Evolutionary conservation across 2,329 filamentous ascomycete species (phyloP), one percentile per base, ranked within the genome.

Genomic region (Hypoxylon rubiginosum): DNA sequence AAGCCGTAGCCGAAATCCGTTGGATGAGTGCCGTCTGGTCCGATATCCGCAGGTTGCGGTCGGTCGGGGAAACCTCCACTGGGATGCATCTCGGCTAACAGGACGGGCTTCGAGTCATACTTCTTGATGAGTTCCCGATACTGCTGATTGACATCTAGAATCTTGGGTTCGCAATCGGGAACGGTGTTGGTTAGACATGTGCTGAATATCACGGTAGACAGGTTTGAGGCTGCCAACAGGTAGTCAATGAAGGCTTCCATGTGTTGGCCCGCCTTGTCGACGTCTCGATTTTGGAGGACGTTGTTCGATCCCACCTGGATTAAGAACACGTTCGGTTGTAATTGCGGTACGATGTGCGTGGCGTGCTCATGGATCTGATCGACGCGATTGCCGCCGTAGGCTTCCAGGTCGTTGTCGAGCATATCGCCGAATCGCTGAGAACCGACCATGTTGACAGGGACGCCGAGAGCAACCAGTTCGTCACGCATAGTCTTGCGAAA

Each of bases 241-340:
- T 77, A 77, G 49, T 76, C 65, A 53, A 78, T 71, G 49, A 78
- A 69, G 15, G 68, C 57, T 43, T 71, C 70, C 70, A 78, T 70
- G 19, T 75, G 58, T 21, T 58, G 41, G 26, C 73, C 72, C 1
- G 74, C 70, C 49, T 71, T 68, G 46, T 73, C 64, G 28, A 73
- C 64, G 28, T 76, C 72, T 17, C 58, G 53, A n/a, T 70, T 43
- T 36, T 77, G 76, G 19, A 76, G 66, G 10, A 74, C 74, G 52
- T 79, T 77, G 62, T 78, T 79, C 11, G 76, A 75, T 17, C 77
- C 77, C 28, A 72, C 70, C 34, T 78, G 74, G 54, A 79, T 74
- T 17, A 77, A n/a, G 53, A 78, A 74, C 3, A 78, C 7, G 56
- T 79, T 77, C 3, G 77, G 77, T 36, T 67, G 65, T 19, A 71